phyloP scores from a whole-genome alignment of 192 early-diverging fungal genomes.

The Oehlia diaphana region DNA sequence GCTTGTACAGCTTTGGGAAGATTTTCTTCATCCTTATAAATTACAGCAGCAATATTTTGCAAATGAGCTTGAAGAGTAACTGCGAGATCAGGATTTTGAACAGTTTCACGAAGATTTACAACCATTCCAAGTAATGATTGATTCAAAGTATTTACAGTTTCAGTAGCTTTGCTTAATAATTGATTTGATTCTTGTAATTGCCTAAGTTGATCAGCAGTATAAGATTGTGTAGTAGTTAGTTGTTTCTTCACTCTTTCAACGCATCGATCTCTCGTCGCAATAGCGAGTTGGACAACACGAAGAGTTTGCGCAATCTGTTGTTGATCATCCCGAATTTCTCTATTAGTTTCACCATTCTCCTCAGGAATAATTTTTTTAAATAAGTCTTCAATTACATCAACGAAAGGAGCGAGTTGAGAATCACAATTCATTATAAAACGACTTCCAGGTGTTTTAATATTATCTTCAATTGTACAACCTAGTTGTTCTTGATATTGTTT shows the following conservation, averaged over 20 bases:
- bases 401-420: conserved; percentile 38
- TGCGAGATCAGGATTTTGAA: conserved; percentile 10
- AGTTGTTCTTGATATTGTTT: conserved; percentile 24
- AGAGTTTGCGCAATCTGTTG: conserved; percentile 37
- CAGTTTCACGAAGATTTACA: neutral
- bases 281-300: conserved; percentile 36
- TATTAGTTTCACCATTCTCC: conserved; percentile 31
- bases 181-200: conserved; percentile 16
- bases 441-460: conserved; percentile 59
- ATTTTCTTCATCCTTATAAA: no score
- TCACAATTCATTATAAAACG: conserved; percentile 44
- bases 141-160: conserved; percentile 1
- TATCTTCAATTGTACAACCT: conserved; percentile 42
- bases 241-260: neutral
- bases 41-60: neutral
- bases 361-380: conserved; percentile 45
- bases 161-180: neutral
- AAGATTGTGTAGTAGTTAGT: neutral
- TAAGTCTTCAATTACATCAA: conserved; percentile 55
- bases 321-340: conserved; percentile 35
- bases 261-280: conserved; percentile 35
- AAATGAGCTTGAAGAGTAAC: neutral
- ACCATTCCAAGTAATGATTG: neutral
- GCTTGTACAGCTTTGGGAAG: no score
- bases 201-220: neutral